Evolutionary conservation across 345 rosid species (phyloP).

Genomic region (Hibiscus syriacus): DNA sequence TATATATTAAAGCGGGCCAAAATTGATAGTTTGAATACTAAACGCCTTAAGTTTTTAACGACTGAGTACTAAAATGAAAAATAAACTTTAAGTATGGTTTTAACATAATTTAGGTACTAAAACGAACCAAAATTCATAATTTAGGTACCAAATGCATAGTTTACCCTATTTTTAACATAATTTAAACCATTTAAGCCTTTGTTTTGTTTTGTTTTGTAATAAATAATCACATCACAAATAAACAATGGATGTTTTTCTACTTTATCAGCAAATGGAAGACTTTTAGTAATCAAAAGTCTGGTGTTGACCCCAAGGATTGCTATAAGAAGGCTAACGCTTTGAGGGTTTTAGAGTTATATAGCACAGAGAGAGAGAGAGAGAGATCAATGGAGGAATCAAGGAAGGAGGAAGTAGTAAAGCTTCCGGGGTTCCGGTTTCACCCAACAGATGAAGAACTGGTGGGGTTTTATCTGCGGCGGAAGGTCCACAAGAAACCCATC

Average conservation of each 20-base stretch:
- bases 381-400: background rate
- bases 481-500: conserved; percentile 29
- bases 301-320: background rate
- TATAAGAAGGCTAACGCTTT: background rate
- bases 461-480: conserved; percentile 36
- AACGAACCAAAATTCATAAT: no score
- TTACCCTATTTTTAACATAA: no score
- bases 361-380: background rate
- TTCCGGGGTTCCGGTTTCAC: conserved; percentile 43
- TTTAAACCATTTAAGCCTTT: background rate
- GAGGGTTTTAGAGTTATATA: background rate
- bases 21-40: no score
- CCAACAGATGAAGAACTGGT: conserved; percentile 47
- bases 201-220: background rate
- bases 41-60: no score
- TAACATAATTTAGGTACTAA: no score
- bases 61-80: no score
- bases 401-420: conserved; percentile 18
- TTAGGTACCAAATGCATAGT: no score
- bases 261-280: background rate
- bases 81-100: no score
- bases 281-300: background rate
- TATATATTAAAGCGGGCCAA: no score
- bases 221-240: background rate
- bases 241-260: background rate